These are phyloP conservation scores for Beauveria australis DNA, from an alignment of 2,329 filamentous ascomycete genomes.

Conservation along the genomic window DNA sequence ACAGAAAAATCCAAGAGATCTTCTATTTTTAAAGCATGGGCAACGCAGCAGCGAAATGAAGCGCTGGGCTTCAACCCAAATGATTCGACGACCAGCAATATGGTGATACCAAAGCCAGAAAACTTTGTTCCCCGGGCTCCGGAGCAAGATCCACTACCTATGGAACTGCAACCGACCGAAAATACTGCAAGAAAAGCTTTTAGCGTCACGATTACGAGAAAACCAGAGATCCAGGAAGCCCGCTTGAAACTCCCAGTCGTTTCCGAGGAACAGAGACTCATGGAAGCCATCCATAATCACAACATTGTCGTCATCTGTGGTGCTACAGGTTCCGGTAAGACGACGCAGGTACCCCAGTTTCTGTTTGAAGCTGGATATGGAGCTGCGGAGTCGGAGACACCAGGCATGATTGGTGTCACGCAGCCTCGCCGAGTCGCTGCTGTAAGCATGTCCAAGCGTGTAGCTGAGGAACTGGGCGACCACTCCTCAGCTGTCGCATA, in stretches of 20 bases:
- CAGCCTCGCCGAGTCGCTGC: slow-evolving; percentile 92
- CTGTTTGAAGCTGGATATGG: slow-evolving; percentile 92
- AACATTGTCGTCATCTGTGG: slow-evolving; percentile 87
- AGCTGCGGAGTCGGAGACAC: slow-evolving; percentile 64
- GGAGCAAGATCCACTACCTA: slow-evolving; percentile 63
- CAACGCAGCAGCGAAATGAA: slow-evolving; percentile 75
- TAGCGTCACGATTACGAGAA: slow-evolving; percentile 62
- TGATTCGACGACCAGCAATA: slow-evolving; percentile 31
- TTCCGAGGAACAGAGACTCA: slow-evolving; percentile 91
- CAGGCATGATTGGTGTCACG: slow-evolving; percentile 89
- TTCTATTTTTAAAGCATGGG: slow-evolving; percentile 89
- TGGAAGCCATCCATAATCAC: slow-evolving; percentile 94
- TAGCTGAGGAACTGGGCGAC: slow-evolving; percentile 74
- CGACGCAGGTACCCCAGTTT: slow-evolving; percentile 94
- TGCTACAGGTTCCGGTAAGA: slow-evolving; percentile 94
- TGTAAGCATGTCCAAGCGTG: slow-evolving; percentile 92
- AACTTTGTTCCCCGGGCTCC: slow-evolving; percentile 59
- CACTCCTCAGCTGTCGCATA: slow-evolving; percentile 75
- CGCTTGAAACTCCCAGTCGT: slow-evolving; percentile 81
- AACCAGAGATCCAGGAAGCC: slow-evolving; percentile 66
- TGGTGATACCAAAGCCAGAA: slow-evolving; percentile 46
- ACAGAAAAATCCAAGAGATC: slow-evolving; percentile 26
- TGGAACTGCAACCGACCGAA: slow-evolving; percentile 54
- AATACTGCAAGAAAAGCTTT: slow-evolving; percentile 63
- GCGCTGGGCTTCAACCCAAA: slow-evolving; percentile 58